Percentiles rank a stretch among this genome's conserved stretches.
phyloP scores from a whole-genome alignment of 495 filamentous ascomycete species.

The Podospora fimiseda region DNA sequence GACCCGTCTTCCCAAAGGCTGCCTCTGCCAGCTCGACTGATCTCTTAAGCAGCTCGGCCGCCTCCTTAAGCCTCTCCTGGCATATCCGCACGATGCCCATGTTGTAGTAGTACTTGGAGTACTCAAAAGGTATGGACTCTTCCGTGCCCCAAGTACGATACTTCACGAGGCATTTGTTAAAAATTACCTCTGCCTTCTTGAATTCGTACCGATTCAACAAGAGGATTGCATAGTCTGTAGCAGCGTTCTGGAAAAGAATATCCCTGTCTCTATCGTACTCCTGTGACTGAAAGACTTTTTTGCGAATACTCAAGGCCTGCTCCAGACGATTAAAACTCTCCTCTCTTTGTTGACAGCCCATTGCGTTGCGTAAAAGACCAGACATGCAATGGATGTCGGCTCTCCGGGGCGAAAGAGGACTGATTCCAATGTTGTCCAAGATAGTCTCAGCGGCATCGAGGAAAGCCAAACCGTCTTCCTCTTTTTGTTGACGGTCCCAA shows the following conservation, averaged over 20 bases:
- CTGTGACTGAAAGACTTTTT: not conserved
- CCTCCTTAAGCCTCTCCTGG: slow-evolving; percentile 9
- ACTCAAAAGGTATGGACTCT: slow-evolving; percentile 20
- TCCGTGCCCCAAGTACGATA: slow-evolving; percentile 15
- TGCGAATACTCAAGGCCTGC: slow-evolving; percentile 1
- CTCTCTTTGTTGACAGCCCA: slow-evolving; percentile 9
- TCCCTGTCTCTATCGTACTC: slow-evolving; percentile 3
- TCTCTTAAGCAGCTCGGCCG: slow-evolving; percentile 12
- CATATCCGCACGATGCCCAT: slow-evolving; percentile 19
- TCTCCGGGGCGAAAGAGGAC: slow-evolving; percentile 5
- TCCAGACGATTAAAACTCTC: slow-evolving; percentile 6
- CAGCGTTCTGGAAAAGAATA: slow-evolving; percentile 18
- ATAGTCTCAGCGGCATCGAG: slow-evolving; percentile 17
- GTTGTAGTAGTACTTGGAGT: slow-evolving; percentile 23
- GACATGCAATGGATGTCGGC: slow-evolving; percentile 19
- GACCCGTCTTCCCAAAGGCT: slow-evolving; percentile 5
- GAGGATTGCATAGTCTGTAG: slow-evolving; percentile 12
- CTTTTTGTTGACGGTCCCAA: slow-evolving; percentile 14
- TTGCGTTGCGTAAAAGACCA: slow-evolving; percentile 12
- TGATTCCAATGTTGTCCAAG: not conserved
- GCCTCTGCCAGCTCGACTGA: slow-evolving; percentile 5
- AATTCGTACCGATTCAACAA: slow-evolving; percentile 19
- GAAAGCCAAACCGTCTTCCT: slow-evolving; percentile 14
- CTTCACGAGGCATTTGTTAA: slow-evolving; percentile 10
- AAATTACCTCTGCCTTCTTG: slow-evolving; percentile 14